phyloP scores from a whole-genome alignment of 495 filamentous ascomycete species.

The Cudoniella acicularis region DNA sequence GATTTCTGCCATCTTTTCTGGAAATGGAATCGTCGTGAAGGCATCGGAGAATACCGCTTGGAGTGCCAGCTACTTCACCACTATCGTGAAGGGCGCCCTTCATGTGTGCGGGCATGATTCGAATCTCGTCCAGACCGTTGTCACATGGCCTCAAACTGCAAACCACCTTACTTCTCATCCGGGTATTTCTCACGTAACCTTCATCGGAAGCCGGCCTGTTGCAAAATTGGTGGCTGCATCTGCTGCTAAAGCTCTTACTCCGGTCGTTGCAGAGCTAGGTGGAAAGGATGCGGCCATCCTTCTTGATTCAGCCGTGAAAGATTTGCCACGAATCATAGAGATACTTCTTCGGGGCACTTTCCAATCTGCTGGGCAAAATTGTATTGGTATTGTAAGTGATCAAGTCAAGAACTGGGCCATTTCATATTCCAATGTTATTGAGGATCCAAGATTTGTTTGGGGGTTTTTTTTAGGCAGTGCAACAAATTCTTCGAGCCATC shows the following conservation, averaged over 20 bases:
- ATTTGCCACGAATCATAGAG: constrained; percentile 67
- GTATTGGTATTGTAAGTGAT: constrained; percentile 92
- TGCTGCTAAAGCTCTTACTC: constrained; percentile 78
- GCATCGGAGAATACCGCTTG: constrained; percentile 91
- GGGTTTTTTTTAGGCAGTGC: too few species aligned
- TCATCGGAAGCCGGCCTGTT: constrained; percentile 87
- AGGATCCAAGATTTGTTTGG: too few species aligned
- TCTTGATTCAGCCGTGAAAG: constrained; percentile 67
- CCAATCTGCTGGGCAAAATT: constrained; percentile 97
- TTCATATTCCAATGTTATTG: too few species aligned
- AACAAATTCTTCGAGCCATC: too few species aligned
- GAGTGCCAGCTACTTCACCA: constrained; percentile 76
- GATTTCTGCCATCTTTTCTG: constrained; percentile 88
- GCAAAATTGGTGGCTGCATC: constrained; percentile 84
- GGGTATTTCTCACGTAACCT: constrained; percentile 85
- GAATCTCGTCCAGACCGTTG: constrained; percentile 75
- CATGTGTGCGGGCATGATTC: constrained; percentile 79
- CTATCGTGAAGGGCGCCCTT: constrained; percentile 74
- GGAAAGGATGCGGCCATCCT: constrained; percentile 95
- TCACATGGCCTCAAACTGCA: constrained; percentile 83
- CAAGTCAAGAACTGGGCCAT: too few species aligned
- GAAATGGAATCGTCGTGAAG: constrained; percentile 89
- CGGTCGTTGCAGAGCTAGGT: constrained; percentile 84
- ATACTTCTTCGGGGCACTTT: constrained; percentile 89
- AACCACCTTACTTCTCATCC: constrained; percentile 82